phyloP scores from a whole-genome alignment of 768 basidiomycete species.

The Pisolithus marmoratus region DNA sequence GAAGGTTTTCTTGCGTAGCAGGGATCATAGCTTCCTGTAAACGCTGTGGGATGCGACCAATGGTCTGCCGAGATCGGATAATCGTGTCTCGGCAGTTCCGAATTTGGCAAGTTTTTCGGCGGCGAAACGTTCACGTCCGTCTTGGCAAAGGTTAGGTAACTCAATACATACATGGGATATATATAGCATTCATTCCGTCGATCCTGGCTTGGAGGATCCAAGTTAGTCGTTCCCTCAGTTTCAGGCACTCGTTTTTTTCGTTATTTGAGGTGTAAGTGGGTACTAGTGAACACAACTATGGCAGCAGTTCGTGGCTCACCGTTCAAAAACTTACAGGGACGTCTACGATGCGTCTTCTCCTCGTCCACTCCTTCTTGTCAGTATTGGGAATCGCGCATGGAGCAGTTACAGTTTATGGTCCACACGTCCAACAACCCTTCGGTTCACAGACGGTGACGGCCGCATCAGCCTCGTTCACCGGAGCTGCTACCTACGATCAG shows the following conservation, averaged over 20 bases:
- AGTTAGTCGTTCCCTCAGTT: neutral
- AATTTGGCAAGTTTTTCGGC: too few relatives aligned
- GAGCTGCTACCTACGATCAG: conserved; percentile 47
- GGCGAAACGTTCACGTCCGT: too few relatives aligned
- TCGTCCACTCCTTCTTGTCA: conserved; percentile 21
- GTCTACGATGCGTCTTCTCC: conserved; percentile 15
- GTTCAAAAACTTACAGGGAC: neutral
- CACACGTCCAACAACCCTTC: conserved; percentile 18
- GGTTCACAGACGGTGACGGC: conserved; percentile 26
- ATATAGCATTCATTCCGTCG: conserved; percentile 1
- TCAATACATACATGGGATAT: conserved; percentile 2
- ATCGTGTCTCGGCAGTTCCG: too few relatives aligned
- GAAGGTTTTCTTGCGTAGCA: neutral
- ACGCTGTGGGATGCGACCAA: too few relatives aligned
- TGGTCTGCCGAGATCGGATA: too few relatives aligned
- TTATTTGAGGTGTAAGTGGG: conserved; percentile 17
- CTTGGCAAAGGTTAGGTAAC: neutral
- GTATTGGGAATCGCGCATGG: conserved; percentile 7
- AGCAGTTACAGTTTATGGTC: conserved; percentile 18
- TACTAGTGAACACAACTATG: neutral
- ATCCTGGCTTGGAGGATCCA: neutral
- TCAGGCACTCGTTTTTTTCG: neutral
- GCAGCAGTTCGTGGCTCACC: neutral
- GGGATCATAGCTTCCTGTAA: too few relatives aligned
- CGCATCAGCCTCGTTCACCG: conserved; percentile 37